phyloP scores from a whole-genome alignment of 495 filamentous ascomycete genomes.

The Thermochaetoides thermophila region DNA sequence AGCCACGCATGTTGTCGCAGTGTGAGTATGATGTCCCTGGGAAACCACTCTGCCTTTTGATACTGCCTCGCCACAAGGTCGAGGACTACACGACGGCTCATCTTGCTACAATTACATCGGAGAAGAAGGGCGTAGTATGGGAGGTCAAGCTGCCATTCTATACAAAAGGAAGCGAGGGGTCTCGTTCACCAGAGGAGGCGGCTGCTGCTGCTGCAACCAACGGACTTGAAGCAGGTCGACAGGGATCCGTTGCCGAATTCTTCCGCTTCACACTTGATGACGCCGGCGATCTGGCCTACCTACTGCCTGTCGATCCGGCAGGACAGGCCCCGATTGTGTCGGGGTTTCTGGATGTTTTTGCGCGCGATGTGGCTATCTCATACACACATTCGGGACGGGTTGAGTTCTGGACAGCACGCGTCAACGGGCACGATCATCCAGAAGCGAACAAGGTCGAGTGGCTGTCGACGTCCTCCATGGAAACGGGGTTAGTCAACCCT shows the following conservation, averaged over 20 bases:
- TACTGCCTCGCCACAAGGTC: constrained; percentile 50
- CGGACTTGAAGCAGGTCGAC: constrained; percentile 18
- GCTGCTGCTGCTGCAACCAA: constrained; percentile 7
- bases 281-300: constrained; percentile 62
- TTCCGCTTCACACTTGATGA: constrained; percentile 57
- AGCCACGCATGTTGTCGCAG: constrained; percentile 41
- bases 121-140: constrained; percentile 78
- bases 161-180: constrained; percentile 20
- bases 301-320: constrained; percentile 81
- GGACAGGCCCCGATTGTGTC: constrained; percentile 55
- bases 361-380: constrained; percentile 75
- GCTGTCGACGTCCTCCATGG: constrained; percentile 70
- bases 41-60: constrained; percentile 70
- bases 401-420: constrained; percentile 73
- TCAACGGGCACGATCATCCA: constrained; percentile 45
- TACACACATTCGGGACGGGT: constrained; percentile 65
- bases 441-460: constrained; percentile 48
- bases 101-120: constrained; percentile 69
- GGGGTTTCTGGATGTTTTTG: constrained; percentile 79
- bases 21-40: constrained; percentile 46
- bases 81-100: constrained; percentile 41
- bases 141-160: constrained; percentile 44
- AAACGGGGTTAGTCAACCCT: constrained; percentile 60
- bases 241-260: constrained; percentile 44
- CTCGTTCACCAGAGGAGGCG: too few species aligned